Conservation (phyloP, 139 green algal genomes). For the Coccomyxa sp. region DNA sequence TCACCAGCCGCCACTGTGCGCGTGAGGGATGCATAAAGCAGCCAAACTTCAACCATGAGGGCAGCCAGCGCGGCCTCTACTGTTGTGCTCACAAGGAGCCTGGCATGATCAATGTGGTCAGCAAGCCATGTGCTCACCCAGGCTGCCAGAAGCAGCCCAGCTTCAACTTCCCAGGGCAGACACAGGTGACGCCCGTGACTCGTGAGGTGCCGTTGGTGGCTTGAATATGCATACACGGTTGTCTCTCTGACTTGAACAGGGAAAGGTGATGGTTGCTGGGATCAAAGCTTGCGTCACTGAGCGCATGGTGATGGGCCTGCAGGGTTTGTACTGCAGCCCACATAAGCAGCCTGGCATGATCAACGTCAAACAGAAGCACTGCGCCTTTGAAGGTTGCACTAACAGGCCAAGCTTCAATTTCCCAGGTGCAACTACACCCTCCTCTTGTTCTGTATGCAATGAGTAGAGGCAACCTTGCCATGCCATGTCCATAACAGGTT, state of each 20-base stretch:
- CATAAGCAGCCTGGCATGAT: conserved; percentile 12
- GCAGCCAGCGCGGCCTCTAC: not conserved
- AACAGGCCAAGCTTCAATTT: conserved; percentile 6
- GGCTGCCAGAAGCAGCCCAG: conserved; percentile 8
- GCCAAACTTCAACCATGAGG: conserved; percentile 7
- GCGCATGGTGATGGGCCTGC: no score
- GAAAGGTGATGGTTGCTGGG: no score
- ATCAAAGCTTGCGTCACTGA: no score
- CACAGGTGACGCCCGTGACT: no score
- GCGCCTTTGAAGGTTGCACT: not conserved
- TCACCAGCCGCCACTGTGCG: not conserved
- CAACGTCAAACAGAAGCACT: conserved; percentile 4
- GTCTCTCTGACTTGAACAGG: no score
- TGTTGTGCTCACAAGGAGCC: not conserved
- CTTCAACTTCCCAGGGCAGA: not conserved
- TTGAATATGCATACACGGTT: no score
- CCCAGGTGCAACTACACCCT: no score
- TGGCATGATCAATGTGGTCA: conserved; percentile 10
- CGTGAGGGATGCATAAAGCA: not conserved
- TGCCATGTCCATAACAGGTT: no score
- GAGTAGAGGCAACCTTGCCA: no score
- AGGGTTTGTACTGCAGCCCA: conserved; percentile 1
- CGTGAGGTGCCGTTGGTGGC: no score
- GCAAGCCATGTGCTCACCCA: not conserved
- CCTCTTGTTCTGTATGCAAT: not conserved